A percentile compares a stretch with the other conserved stretches of the same genome.
phyloP scores from a whole-genome alignment of 2,329 filamentous ascomycete species.

The Ascochyta rabiei region DNA sequence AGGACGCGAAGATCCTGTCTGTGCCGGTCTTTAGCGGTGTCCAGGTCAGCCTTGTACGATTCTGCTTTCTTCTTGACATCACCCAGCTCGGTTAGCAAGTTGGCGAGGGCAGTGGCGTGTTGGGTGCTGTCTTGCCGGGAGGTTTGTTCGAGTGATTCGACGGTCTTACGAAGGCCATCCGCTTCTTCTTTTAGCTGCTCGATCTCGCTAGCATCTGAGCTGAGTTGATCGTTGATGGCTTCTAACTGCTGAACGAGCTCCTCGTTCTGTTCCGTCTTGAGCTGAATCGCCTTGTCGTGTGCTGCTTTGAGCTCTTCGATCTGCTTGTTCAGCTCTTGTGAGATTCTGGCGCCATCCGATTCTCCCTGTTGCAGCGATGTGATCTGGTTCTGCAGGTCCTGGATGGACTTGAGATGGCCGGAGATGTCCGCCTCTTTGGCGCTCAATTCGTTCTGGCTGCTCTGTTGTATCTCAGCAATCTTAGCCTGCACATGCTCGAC shows the following conservation, averaged over 20 bases:
- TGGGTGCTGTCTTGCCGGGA: conserved; percentile 37
- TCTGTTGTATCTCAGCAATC: conserved; percentile 38
- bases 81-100: conserved; percentile 32
- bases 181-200: conserved; percentile 38
- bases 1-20: conserved; percentile 37
- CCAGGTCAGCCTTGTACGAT: conserved; percentile 37
- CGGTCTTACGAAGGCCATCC: conserved; percentile 37
- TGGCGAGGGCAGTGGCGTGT: conserved; percentile 32
- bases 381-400: conserved; percentile 43
- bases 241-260: conserved; percentile 43
- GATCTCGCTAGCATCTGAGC: conserved; percentile 34
- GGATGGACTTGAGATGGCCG: conserved; percentile 38
- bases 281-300: conserved; percentile 38
- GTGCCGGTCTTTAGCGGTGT: conserved; percentile 33
- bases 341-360: conserved; percentile 40
- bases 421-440: conserved; percentile 39
- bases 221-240: conserved; percentile 44
- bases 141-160: conserved; percentile 40
- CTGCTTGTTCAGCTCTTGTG: conserved; percentile 40
- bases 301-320: conserved; percentile 38
- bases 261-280: conserved; percentile 40
- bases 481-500: conserved; percentile 33
- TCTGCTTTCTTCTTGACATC: conserved; percentile 35
- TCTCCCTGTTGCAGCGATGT: conserved; percentile 41
- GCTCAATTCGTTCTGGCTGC: conserved; percentile 28